These are phyloP conservation scores for Solanum lycopersicoides DNA, from an alignment of 257 asterid genomes.

Conservation along the genomic window DNA sequence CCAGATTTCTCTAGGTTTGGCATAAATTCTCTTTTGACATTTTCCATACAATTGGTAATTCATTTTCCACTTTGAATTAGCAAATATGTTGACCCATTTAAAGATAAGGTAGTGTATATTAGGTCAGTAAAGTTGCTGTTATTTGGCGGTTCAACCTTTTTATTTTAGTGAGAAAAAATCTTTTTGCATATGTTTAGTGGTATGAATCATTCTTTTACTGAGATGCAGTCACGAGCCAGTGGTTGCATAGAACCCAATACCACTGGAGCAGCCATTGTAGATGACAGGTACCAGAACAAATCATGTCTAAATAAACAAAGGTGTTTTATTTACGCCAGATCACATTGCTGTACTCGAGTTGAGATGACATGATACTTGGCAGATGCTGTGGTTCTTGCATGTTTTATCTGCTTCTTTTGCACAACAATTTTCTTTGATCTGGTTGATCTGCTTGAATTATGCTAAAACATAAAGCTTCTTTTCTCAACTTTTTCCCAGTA, in stretches of 20 bases:
- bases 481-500: neutral
- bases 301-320: neutral
- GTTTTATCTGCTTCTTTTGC: neutral
- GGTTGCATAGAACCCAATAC: neutral
- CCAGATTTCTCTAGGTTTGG: constrained; percentile 57
- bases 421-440: neutral
- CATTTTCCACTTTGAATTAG: neutral
- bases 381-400: neutral
- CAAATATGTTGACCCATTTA: neutral
- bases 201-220: neutral
- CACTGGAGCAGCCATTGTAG: neutral
- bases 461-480: neutral
- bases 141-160: neutral
- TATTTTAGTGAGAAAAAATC: neutral
- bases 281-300: neutral
- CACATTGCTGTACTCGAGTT: neutral
- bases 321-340: neutral
- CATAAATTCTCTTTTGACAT: neutral
- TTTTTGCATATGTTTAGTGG: neutral
- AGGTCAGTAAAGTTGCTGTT: neutral
- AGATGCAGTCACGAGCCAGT: neutral
- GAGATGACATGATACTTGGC: neutral
- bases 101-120: neutral
- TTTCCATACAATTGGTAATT: neutral
- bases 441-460: neutral